Percentiles rank a stretch among this genome's conserved stretches.
phyloP scores from a whole-genome alignment of 208 protist species.

The Leishmania amazonensis region DNA sequence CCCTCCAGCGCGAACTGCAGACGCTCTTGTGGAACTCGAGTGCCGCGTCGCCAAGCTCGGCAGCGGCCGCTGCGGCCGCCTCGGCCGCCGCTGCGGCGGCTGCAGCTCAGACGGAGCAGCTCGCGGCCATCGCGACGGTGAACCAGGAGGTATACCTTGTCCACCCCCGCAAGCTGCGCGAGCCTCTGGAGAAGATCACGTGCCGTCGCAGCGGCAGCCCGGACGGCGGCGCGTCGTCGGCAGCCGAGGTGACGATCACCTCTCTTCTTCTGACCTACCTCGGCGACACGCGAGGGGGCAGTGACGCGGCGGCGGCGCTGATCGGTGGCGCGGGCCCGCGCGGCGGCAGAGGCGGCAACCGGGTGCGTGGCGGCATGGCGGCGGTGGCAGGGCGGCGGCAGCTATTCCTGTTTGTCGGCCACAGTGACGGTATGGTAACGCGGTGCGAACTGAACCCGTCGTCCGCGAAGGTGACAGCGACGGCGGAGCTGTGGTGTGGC shows the following conservation, averaged over 20 bases:
- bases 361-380: slow-evolving; percentile 1
- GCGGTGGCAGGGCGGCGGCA: slow-evolving; percentile 18
- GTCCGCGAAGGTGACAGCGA: slow-evolving; percentile 61
- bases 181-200: slow-evolving; percentile 71
- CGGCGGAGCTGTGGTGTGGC: slow-evolving; percentile 56
- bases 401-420: slow-evolving; percentile 78
- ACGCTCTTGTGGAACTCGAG: slow-evolving; percentile 33
- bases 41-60: slow-evolving; percentile 1
- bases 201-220: slow-evolving; percentile 17
- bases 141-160: slow-evolving; percentile 76
- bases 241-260: slow-evolving; percentile 39
- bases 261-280: slow-evolving; percentile 83
- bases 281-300: slow-evolving; percentile 21
- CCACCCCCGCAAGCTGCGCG: slow-evolving; percentile 52
- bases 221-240: not conserved
- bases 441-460: slow-evolving; percentile 62
- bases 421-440: slow-evolving; percentile 73
- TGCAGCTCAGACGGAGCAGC: slow-evolving; percentile 20
- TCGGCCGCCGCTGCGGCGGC: slow-evolving; percentile 14
- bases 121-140: slow-evolving; percentile 73
- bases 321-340: slow-evolving; percentile 8
- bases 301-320: slow-evolving; percentile 12
- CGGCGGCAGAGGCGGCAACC: not conserved
- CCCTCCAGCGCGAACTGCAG: slow-evolving; percentile 33
- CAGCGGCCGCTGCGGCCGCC: slow-evolving; percentile 11